These are phyloP conservation scores for Neurospora sp. DNA, from an alignment of 495 filamentous ascomycete species.

Conservation along the genomic window DNA sequence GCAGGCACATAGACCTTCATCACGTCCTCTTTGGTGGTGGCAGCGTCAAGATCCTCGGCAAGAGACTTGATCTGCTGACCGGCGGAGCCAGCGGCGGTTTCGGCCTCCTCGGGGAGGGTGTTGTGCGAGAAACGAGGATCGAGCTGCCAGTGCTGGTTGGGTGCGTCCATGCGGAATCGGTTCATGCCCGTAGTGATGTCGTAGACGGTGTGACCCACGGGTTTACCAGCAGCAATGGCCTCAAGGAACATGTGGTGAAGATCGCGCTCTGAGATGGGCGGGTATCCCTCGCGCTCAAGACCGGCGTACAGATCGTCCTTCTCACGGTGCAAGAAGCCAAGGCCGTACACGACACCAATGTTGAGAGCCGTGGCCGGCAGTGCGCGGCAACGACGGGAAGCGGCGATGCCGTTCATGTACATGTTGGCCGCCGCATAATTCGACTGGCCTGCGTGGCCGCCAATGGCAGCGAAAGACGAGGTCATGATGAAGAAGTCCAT, in stretches of 20 bases:
- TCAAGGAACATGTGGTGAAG: slow-evolving; percentile 52
- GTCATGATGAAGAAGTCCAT: slow-evolving; percentile 43
- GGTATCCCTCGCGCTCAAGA: slow-evolving; percentile 36
- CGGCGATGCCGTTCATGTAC: slow-evolving; percentile 41
- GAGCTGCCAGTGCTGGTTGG: slow-evolving; percentile 27
- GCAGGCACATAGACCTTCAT: slow-evolving; percentile 12
- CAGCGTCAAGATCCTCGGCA: slow-evolving; percentile 13
- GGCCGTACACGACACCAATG: slow-evolving; percentile 47
- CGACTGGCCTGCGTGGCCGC: slow-evolving; percentile 38
- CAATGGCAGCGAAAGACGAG: slow-evolving; percentile 36
- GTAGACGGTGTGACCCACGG: slow-evolving; percentile 9
- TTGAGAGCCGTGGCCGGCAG: slow-evolving; percentile 38
- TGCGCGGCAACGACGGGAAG: slow-evolving; percentile 21
- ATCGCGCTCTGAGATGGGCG: slow-evolving; percentile 48
- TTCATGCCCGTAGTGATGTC: slow-evolving; percentile 34
- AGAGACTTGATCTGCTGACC: slow-evolving; percentile 9
- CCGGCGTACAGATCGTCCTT: slow-evolving; percentile 30
- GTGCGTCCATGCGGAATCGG: slow-evolving; percentile 17
- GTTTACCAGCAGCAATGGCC: slow-evolving; percentile 35
- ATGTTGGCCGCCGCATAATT: slow-evolving; percentile 50
- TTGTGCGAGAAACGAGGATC: slow-evolving; percentile 34
- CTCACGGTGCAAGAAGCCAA: slow-evolving; percentile 45
- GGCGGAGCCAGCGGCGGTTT: not conserved
- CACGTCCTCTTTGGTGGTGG: slow-evolving; percentile 8
- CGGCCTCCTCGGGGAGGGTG: slow-evolving; percentile 9